phyloP scores from a whole-genome alignment of 495 filamentous ascomycete species.

The Xylaria telfairii region DNA sequence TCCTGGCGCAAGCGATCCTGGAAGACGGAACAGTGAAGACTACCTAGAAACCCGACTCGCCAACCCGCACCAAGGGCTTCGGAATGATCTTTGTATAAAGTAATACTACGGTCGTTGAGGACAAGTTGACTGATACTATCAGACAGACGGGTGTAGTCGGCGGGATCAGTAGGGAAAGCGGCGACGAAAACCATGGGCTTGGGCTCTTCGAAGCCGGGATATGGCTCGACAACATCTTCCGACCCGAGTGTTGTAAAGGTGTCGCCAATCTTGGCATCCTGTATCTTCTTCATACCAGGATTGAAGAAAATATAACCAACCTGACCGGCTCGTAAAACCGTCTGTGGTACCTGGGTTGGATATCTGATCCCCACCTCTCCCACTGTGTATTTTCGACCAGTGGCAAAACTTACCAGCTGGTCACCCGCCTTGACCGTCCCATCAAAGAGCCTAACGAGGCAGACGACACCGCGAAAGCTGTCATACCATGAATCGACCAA shows the following conservation, averaged over 20 bases:
- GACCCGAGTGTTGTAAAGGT: constrained; percentile 87
- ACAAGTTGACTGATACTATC: constrained; percentile 94
- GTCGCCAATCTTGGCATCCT: constrained; percentile 95
- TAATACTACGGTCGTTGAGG: constrained; percentile 94
- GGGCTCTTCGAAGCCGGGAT: constrained; percentile 94
- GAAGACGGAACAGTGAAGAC: constrained; percentile 95
- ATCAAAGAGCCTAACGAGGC: constrained; percentile 91
- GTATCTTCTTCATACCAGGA: constrained; percentile 94
- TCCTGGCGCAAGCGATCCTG: constrained; percentile 96
- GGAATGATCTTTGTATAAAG: constrained; percentile 88
- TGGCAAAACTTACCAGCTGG: constrained; percentile 81
- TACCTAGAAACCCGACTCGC: constrained; percentile 93
- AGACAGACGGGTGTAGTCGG: constrained; percentile 83
- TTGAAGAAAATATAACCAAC: constrained; percentile 97
- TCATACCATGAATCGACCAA: constrained; percentile 99
- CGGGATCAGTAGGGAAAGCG: constrained; percentile 89
- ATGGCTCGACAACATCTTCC: constrained; percentile 76
- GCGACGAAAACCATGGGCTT: constrained; percentile 99
- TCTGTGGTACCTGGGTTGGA: constrained; percentile 84
- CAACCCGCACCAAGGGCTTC: constrained; percentile 94
- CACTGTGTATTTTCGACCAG: constrained; percentile 83
- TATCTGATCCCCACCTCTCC: constrained; percentile 98
- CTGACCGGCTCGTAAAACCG: constrained; percentile 82
- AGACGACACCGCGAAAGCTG: constrained; percentile 89
- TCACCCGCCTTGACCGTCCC: constrained; percentile 84